Evolutionary conservation across 129 eudicot genomes (phyloP), one percentile per base, ranked within the genome.

Genomic region (Erigeron canadensis): DNA sequence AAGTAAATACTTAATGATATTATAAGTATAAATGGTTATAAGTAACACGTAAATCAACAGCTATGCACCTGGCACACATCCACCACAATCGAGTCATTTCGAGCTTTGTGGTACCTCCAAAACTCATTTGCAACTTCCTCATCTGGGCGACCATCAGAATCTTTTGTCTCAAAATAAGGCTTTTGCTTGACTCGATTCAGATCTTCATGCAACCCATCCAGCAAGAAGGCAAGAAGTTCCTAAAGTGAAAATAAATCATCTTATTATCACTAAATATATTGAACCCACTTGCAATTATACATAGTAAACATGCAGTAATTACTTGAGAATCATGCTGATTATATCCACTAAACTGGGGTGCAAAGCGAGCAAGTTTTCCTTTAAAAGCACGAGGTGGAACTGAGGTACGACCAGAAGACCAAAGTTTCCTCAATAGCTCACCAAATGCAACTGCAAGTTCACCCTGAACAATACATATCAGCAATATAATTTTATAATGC

Each of bases 291-390:
- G 18, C 34, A 45, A 10, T 19, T 47, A 2, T 5, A 38, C 61
- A 13, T 12, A 16, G 21, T 71, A 50, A 40, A 46, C 37, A 68
- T 11, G 45, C 37, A 69, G 72, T 63, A 89, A 77, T 72, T 77
- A 95, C 99, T 87, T 95, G 99, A 44, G 99, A 95, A 84, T 95
- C 99, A 81, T 95, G 99, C 78, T 90, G 99, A 82, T 90, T 95
- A 80, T 89, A 95, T 12, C 99, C 99, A 86, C 97, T 95, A 79
- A 95, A 95, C 84, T 95, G 99, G 6, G 99, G 99, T 71, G 99
- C 99, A 86, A 90, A 95, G 19, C 99, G 96, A 72, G 87, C 96
- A 75, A 95, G 97, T 84, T 90, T 95, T 50, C 96, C 96, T 84
- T 95, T 95, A 50, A 95, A 95, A 63, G 72, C 87, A 68, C 97